Conservation (phyloP, 1,284 basidiomycete genomes). For the Melampsora americana region DNA sequence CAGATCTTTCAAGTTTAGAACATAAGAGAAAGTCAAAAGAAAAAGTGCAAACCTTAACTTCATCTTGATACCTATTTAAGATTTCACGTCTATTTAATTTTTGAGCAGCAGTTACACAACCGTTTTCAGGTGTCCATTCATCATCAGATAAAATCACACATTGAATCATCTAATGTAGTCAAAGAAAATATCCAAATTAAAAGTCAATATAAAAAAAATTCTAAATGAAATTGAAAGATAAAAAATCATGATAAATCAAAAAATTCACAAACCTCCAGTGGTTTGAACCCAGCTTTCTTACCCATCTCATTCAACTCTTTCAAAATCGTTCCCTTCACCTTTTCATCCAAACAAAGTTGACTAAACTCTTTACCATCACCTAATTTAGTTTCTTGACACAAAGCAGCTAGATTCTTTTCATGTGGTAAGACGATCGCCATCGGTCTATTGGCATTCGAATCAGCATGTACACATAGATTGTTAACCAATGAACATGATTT, state of each 20-base stretch:
- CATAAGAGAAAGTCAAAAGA: not conserved
- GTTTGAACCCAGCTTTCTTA: slow-evolving; percentile 81
- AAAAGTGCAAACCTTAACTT: slow-evolving; percentile 18
- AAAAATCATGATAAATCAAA: not conserved
- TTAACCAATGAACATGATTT: slow-evolving; percentile 70
- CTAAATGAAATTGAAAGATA: too few relatives aligned
- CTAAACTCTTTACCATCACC: slow-evolving; percentile 58
- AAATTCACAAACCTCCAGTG: slow-evolving; percentile 63
- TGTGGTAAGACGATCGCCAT: slow-evolving; percentile 64
- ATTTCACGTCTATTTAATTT: slow-evolving; percentile 36
- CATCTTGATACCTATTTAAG: slow-evolving; percentile 25
- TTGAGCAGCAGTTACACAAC: slow-evolving; percentile 82
- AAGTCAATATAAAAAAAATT: not conserved
- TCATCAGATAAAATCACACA: slow-evolving; percentile 74
- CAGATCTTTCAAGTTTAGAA: too few relatives aligned
- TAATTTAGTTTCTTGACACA: slow-evolving; percentile 59
- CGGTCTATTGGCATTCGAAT: slow-evolving; percentile 76
- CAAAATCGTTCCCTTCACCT: slow-evolving; percentile 66
- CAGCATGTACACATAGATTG: slow-evolving; percentile 85
- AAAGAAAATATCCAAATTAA: not conserved
- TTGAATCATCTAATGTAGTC: slow-evolving; percentile 62
- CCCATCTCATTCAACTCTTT: slow-evolving; percentile 76
- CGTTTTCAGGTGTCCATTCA: slow-evolving; percentile 87
- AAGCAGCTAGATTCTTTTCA: slow-evolving; percentile 65
- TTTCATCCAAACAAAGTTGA: slow-evolving; percentile 63